phyloP scores from a whole-genome alignment of 768 basidiomycete genomes.

The Amyloporia xantha region DNA sequence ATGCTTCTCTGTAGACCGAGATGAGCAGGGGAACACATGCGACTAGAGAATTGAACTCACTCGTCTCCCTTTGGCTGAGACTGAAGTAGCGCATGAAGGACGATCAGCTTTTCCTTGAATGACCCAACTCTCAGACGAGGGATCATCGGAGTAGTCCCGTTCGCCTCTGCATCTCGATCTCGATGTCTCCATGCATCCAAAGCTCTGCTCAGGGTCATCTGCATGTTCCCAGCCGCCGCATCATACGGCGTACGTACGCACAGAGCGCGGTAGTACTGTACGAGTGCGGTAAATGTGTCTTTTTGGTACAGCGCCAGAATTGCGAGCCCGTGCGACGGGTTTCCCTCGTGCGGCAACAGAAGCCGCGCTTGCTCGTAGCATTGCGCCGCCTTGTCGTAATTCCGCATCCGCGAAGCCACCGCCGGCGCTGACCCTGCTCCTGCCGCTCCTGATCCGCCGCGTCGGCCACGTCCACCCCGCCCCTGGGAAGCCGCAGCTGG shows the following conservation, averaged over 20 bases:
- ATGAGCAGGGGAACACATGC: not conserved
- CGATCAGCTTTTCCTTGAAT: constrained; percentile 70
- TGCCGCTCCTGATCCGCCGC: constrained; percentile 43
- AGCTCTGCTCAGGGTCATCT: constrained; percentile 59
- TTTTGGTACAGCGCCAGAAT: constrained; percentile 82
- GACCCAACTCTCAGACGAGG: constrained; percentile 50
- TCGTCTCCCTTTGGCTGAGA: constrained; percentile 29
- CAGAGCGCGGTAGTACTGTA: constrained; percentile 88
- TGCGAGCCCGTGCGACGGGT: constrained; percentile 93
- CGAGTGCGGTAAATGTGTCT: constrained; percentile 73
- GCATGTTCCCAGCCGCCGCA: constrained; percentile 81
- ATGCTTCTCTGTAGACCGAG: not conserved
- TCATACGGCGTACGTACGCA: constrained; percentile 84
- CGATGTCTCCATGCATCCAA: constrained; percentile 52
- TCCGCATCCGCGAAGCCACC: constrained; percentile 43
- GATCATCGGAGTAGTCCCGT: constrained; percentile 31
- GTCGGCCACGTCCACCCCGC: constrained; percentile 37
- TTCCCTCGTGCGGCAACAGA: constrained; percentile 83
- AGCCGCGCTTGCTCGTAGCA: constrained; percentile 84
- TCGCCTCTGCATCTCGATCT: constrained; percentile 20
- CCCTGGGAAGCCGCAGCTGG: constrained; percentile 22
- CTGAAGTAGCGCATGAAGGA: constrained; percentile 74
- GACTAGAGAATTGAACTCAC: constrained; percentile 33
- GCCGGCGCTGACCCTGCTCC: constrained; percentile 16
- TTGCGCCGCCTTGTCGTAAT: constrained; percentile 66